These are phyloP conservation scores for Blastomyces parvus DNA, from an alignment of 2,329 filamentous ascomycete species.

Conservation along the genomic window DNA sequence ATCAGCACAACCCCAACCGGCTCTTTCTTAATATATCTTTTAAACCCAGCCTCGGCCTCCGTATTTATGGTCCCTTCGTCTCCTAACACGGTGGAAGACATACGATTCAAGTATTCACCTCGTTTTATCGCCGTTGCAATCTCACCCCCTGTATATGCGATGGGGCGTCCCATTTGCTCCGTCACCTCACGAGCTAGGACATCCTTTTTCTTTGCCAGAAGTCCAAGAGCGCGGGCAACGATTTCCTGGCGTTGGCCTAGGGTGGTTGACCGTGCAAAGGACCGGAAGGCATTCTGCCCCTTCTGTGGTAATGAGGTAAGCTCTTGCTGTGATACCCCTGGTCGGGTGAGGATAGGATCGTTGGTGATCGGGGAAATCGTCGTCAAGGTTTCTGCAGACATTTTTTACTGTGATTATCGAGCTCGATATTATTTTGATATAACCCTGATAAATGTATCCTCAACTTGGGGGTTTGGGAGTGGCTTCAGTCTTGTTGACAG, in stretches of 20 bases:
- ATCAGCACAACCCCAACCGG: constrained; percentile 81
- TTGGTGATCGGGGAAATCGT: constrained; percentile 91
- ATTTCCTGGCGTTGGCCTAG: constrained; percentile 69
- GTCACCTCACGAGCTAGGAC: constrained; percentile 76
- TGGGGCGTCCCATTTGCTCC: constrained; percentile 90
- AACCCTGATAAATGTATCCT: neutral
- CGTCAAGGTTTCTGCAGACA: constrained; percentile 51
- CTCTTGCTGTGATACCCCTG: constrained; percentile 61
- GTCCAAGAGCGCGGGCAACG: constrained; percentile 65
- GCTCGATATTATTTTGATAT: neutral
- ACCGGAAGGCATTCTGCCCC: constrained; percentile 65
- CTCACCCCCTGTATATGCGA: constrained; percentile 75
- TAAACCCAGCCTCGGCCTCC: constrained; percentile 78
- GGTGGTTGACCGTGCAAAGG: constrained; percentile 66
- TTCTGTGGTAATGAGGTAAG: constrained; percentile 61
- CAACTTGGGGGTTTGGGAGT: neutral
- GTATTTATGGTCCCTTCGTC: constrained; percentile 61
- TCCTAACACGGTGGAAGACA: constrained; percentile 63
- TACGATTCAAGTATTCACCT: constrained; percentile 74
- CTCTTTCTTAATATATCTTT: constrained; percentile 77
- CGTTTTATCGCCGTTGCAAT: constrained; percentile 76
- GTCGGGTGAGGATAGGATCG: constrained; percentile 68
- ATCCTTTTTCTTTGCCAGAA: constrained; percentile 63
- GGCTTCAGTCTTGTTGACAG: neutral
- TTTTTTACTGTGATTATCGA: constrained; percentile 16